Conservation (phyloP, 2,329 filamentous ascomycete species). For the Coniochaeta sp. region DNA sequence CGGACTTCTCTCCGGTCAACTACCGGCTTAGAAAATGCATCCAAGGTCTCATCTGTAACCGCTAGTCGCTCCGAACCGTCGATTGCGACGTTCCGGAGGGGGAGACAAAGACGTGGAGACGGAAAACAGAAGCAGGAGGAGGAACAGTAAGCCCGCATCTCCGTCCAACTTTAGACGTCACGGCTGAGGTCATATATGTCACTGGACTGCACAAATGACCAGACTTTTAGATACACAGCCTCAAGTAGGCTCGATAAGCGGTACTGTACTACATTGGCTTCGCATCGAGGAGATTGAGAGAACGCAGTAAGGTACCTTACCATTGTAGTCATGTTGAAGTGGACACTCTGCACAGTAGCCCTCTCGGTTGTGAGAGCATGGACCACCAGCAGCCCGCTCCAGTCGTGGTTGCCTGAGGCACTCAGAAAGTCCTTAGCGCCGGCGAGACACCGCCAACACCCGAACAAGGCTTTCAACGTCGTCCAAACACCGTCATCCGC, state of each 20-base stretch:
- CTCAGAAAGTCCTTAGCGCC: constrained; percentile 1
- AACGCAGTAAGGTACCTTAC: not conserved
- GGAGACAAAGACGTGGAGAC: not conserved
- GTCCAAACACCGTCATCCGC: not conserved
- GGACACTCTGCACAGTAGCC: no score
- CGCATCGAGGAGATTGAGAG: not conserved
- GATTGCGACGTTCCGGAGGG: not conserved
- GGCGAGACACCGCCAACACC: constrained; percentile 2
- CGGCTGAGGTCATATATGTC: not conserved
- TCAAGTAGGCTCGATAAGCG: not conserved
- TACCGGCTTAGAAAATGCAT: not conserved
- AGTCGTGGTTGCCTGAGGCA: not conserved
- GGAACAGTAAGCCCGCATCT: not conserved
- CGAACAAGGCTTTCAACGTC: constrained; percentile 4
- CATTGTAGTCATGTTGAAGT: no score
- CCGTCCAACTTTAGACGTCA: not conserved
- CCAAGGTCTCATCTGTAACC: not conserved
- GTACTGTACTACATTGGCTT: not conserved
- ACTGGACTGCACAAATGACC: not conserved
- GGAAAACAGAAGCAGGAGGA: not conserved
- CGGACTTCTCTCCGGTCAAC: not conserved
- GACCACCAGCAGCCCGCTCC: not conserved
- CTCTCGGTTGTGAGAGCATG: not conserved
- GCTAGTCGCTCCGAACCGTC: not conserved
- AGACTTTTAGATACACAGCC: not conserved